Percentiles rank a stretch among this genome's conserved stretches.
phyloP scores from a whole-genome alignment of 306 rosid species.

The Styphnolobium japonicum region DNA sequence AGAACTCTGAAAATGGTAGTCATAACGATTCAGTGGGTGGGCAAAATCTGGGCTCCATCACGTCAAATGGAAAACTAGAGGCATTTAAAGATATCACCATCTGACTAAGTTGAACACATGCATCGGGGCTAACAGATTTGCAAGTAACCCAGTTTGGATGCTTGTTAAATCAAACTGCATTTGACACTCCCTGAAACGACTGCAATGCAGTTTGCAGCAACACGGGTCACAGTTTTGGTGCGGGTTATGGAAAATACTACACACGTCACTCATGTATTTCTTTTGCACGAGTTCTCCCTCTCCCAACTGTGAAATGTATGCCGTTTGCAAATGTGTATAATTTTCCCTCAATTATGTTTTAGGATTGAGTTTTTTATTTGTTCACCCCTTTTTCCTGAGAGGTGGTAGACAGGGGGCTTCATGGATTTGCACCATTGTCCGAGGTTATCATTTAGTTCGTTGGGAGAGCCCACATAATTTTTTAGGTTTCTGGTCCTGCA shows the following conservation, averaged over 20 bases:
- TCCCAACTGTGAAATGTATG: slow-evolving; percentile 42
- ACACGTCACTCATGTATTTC: neutral
- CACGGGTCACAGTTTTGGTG: slow-evolving; percentile 37
- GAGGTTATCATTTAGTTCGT: slow-evolving; percentile 37
- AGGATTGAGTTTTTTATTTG: slow-evolving; percentile 38
- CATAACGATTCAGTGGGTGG: slow-evolving; percentile 33
- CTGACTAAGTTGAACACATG: slow-evolving; percentile 29
- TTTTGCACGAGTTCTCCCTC: slow-evolving; percentile 28
- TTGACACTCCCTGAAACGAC: slow-evolving; percentile 20
- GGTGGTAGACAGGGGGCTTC: slow-evolving; percentile 36
- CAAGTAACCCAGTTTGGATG: slow-evolving; percentile 16
- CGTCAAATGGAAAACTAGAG: slow-evolving; percentile 67
- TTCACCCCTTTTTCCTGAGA: slow-evolving; percentile 46
- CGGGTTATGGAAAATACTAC: slow-evolving; percentile 29
- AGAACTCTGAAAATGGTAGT: slow-evolving; percentile 57
- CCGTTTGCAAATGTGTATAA: slow-evolving; percentile 73
- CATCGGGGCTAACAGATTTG: slow-evolving; percentile 7
- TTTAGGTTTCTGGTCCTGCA: slow-evolving; percentile 40
- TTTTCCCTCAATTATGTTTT: slow-evolving; percentile 36
- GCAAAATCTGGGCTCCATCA: slow-evolving; percentile 43
- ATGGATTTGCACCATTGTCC: slow-evolving; percentile 29
- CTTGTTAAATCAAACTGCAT: slow-evolving; percentile 33
- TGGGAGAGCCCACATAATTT: slow-evolving; percentile 41
- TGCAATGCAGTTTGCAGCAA: slow-evolving; percentile 32
- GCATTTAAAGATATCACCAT: slow-evolving; percentile 60